Evolutionary conservation across 306 rosid species (phyloP), one percentile per base, ranked within the genome.

Genomic region (Comarum palustre): DNA sequence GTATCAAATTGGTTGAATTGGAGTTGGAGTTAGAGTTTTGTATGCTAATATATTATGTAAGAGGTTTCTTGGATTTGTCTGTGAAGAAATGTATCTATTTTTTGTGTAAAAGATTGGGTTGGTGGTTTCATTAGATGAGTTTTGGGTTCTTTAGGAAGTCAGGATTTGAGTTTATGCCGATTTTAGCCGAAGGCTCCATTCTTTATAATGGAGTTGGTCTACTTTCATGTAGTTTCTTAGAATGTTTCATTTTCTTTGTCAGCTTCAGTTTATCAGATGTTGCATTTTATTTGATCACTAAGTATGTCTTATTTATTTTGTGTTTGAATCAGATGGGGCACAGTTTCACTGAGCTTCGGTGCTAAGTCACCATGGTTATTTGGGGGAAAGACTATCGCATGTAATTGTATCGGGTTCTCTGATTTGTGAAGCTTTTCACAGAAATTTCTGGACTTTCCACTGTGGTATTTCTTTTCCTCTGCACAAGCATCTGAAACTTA

Each of bases 291-390:
- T 10, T 32, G 36, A 6, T 4, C 8, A 51, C 36, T 59, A 6
- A 32, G 8, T 10, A 36, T 25, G 32, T 63, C 71, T 27, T 29
- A 27, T 55, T 12, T 54, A 19, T 39, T 69, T 52, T 71, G 12
- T 62, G 39, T 47, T 38, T 5, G 52, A 61, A 69, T 69, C 70
- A 77, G 80, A 43, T 59, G n/a, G 59, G 58, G 39, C 38, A 14
- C 68, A 42, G 22, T 58, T 2, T 47, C 14, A 11, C 8, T 60
- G 70, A 71, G 54, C 54, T 34, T 16, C 20, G 22, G 19, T 19
- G 51, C 43, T 77, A 6, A 6, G 8, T 3, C 0, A 52, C 55
- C 22, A 72, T 27, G 43, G 19, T 24, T 24, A 52, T 31, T 24
- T 39, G 54, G 69, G 64, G 31, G 25, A 52, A 31, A 39, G 42